Percentiles rank a stretch among this genome's conserved stretches.
These are phyloP conservation scores for Cercospora zeina DNA, from an alignment of 2,329 filamentous ascomycete species.

Conservation along the genomic window DNA sequence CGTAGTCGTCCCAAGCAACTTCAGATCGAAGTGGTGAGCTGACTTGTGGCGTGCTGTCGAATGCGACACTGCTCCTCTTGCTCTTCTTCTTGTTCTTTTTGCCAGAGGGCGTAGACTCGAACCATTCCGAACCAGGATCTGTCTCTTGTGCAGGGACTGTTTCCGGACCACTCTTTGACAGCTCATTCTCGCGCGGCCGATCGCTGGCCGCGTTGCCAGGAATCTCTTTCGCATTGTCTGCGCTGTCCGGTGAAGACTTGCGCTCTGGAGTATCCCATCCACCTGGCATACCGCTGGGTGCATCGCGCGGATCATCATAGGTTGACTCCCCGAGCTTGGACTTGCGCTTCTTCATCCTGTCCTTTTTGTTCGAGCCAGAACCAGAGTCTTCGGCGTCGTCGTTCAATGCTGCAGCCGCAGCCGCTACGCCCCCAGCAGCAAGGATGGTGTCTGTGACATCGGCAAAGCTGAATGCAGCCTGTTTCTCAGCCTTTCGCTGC, in stretches of 20 bases:
- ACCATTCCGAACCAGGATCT: conserved; percentile 29
- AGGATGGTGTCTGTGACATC: conserved; percentile 37
- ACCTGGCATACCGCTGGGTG: conserved; percentile 32
- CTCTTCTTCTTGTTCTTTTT: conserved; percentile 49
- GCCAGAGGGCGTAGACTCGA: conserved; percentile 13
- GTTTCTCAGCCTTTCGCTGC: conserved; percentile 33
- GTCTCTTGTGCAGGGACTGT: conserved; percentile 26
- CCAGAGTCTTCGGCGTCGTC: conserved; percentile 29
- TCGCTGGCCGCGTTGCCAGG: conserved; percentile 27
- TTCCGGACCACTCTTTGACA: conserved; percentile 14
- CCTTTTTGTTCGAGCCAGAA: conserved; percentile 33
- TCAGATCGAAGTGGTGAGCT: conserved; percentile 50
- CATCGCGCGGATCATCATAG: conserved; percentile 41
- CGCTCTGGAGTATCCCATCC: conserved; percentile 32
- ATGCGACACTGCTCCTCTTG: conserved; percentile 46
- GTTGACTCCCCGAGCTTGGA: conserved; percentile 35
- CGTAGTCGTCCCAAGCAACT: conserved; percentile 48
- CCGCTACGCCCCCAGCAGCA: conserved; percentile 34
- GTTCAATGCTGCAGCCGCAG: conserved; percentile 25
- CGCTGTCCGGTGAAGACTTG: conserved; percentile 29
- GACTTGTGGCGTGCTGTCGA: conserved; percentile 42
- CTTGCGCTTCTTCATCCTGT: conserved; percentile 40
- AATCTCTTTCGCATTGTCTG: conserved; percentile 19
- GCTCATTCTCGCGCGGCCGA: conserved; percentile 25
- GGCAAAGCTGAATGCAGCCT: conserved; percentile 28